phyloP scores from a whole-genome alignment of 108 stramenopile species.

The Skeletonema costatum region DNA sequence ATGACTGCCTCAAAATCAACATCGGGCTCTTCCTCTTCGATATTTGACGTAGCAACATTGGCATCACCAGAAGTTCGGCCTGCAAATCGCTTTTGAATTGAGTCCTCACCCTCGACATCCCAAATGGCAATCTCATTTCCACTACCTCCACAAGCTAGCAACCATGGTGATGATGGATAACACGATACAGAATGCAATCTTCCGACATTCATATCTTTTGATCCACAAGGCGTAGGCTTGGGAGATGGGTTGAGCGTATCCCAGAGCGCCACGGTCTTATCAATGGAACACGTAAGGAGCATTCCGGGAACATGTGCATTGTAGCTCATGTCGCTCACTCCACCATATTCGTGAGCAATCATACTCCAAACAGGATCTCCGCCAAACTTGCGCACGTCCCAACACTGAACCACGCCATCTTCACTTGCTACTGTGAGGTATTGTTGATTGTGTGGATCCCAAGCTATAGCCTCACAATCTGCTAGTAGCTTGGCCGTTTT shows the following conservation, averaged over 20 bases:
- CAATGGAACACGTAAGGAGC: conserved; percentile 86
- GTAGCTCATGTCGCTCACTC: conserved; percentile 81
- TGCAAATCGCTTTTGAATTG: conserved; percentile 76
- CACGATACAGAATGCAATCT: conserved; percentile 86
- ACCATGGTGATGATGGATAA: conserved; percentile 86
- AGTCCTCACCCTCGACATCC: conserved; percentile 83
- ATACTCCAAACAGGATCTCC: conserved; percentile 83
- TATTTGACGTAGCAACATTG: conserved; percentile 10
- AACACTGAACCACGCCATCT: conserved; percentile 87
- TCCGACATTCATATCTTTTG: conserved; percentile 89
- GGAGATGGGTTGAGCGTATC: conserved; percentile 64
- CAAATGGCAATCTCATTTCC: conserved; percentile 92
- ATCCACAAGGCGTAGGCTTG: conserved; percentile 69
- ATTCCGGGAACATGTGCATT: conserved; percentile 85
- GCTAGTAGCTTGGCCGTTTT: conserved; percentile 71
- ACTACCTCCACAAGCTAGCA: conserved; percentile 89
- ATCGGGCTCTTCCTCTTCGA: conserved; percentile 41
- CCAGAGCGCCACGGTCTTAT: conserved; percentile 96
- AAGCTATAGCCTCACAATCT: conserved; percentile 87
- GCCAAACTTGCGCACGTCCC: conserved; percentile 93
- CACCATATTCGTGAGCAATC: conserved; percentile 88
- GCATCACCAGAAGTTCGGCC: conserved; percentile 36
- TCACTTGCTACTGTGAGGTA: conserved; percentile 87
- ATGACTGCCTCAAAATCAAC: conserved; percentile 86
- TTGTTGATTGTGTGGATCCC: conserved; percentile 88